phyloP scores from a whole-genome alignment of 768 basidiomycete species.

The Leccinellum albellum region DNA sequence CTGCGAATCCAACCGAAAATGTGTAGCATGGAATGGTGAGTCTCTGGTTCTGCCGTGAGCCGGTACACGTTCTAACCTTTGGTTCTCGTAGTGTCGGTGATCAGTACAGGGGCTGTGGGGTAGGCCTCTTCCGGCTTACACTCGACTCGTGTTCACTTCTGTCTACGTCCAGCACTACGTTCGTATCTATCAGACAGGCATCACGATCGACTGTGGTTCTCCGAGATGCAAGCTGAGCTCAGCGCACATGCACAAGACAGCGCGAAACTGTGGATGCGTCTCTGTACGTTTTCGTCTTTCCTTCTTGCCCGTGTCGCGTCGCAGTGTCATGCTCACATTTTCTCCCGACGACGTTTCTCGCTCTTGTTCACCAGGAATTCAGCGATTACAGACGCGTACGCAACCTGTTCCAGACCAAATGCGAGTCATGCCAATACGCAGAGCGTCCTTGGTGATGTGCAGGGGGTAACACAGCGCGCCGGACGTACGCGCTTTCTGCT shows the following conservation, averaged over 20 bases:
- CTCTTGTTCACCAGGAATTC: constrained; percentile 26
- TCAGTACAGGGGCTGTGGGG: constrained; percentile 42
- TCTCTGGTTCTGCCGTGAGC: constrained; percentile 3
- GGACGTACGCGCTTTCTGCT: neutral
- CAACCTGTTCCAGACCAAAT: constrained; percentile 64
- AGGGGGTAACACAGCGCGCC: neutral
- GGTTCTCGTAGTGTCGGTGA: constrained; percentile 34
- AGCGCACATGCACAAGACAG: constrained; percentile 57
- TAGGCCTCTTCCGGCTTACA: constrained; percentile 15
- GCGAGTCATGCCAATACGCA: constrained; percentile 50
- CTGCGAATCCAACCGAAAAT: constrained; percentile 29
- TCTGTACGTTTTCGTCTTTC: constrained; percentile 27
- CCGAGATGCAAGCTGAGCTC: constrained; percentile 50
- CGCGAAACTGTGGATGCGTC: constrained; percentile 55
- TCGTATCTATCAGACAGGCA: constrained; percentile 58
- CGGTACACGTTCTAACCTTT: constrained; percentile 7
- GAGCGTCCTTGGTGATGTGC: constrained; percentile 24
- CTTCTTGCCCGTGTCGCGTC: neutral
- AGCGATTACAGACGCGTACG: constrained; percentile 52
- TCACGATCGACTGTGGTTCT: constrained; percentile 51
- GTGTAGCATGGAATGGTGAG: constrained; percentile 59
- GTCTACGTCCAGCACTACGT: constrained; percentile 53
- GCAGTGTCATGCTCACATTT: neutral
- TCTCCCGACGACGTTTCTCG: neutral
- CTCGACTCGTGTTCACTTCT: constrained; percentile 1